phyloP scores from a whole-genome alignment of 495 filamentous ascomycete species.

The Copromyces sp. region DNA sequence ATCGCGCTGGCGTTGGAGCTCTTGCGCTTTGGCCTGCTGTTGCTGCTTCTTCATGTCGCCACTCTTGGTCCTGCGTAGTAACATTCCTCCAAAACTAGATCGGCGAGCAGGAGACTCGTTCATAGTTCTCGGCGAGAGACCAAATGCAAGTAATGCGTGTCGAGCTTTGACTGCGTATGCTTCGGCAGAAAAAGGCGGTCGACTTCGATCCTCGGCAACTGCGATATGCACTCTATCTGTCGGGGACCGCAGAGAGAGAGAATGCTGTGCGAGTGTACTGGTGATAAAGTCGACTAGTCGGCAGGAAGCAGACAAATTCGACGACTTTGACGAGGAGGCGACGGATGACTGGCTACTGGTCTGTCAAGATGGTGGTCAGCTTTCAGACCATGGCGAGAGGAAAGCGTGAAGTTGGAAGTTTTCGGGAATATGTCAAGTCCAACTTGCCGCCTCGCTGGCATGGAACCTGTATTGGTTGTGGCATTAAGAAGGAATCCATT shows the following conservation, averaged over 20 bases:
- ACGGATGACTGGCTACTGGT: neutral
- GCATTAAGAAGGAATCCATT: neutral
- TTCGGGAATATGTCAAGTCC: neutral
- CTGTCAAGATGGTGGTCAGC: neutral
- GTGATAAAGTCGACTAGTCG: neutral
- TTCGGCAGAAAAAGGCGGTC: neutral
- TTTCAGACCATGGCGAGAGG: neutral
- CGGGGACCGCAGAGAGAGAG: neutral
- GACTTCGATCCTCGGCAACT: neutral
- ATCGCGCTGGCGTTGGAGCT: slow-evolving; percentile 55
- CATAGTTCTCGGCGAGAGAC: slow-evolving; percentile 22
- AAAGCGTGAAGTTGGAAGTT: neutral
- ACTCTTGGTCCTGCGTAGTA: slow-evolving; percentile 75
- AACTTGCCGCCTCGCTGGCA: neutral
- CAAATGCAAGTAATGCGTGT: neutral
- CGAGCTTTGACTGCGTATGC: neutral
- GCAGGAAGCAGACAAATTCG: neutral
- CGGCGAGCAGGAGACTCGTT: slow-evolving; percentile 35
- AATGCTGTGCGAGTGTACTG: neutral
- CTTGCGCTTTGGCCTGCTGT: slow-evolving; percentile 47
- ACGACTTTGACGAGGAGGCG: neutral
- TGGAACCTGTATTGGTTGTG: neutral
- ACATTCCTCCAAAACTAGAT: slow-evolving; percentile 45
- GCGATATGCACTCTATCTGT: neutral
- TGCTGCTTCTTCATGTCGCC: slow-evolving; percentile 65